These are phyloP conservation scores for Blastocystis sp. DNA, from an alignment of 352 stramenopile genomes.

Conservation along the genomic window DNA sequence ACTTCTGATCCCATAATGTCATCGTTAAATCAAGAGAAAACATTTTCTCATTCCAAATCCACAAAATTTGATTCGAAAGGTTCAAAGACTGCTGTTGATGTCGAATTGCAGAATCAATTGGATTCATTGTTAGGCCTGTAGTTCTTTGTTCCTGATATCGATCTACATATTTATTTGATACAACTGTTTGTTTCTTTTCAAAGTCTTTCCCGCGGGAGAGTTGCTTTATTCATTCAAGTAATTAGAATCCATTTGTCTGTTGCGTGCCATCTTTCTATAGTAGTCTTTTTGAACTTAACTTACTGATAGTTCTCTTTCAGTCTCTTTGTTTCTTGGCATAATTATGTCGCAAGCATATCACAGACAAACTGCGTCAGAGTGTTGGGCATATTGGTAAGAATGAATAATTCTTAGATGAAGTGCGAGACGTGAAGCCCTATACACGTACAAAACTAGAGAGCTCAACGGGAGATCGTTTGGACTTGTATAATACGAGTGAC, in stretches of 20 bases:
- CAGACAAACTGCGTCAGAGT: no score
- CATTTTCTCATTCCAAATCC: neutral
- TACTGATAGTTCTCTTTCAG: neutral
- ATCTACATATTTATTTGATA: neutral
- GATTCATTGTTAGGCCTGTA: slow-evolving; percentile 42
- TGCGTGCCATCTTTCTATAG: neutral
- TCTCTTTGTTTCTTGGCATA: neutral
- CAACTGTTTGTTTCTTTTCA: neutral
- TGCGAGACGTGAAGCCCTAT: no score
- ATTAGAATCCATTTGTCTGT: neutral
- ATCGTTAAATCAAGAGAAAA: neutral
- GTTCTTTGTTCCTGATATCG: neutral
- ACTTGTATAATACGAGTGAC: no score
- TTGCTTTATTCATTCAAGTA: neutral
- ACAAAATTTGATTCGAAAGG: neutral
- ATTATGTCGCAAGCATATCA: neutral
- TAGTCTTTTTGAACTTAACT: neutral
- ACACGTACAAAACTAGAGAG: no score
- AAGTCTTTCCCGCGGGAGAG: neutral
- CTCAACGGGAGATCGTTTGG: no score
- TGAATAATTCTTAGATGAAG: no score
- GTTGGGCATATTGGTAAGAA: no score
- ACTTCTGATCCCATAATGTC: neutral
- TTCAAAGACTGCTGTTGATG: neutral
- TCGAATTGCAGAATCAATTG: neutral